phyloP scores from a whole-genome alignment of 1,284 basidiomycete species.

The Marasmius fiardii region DNA sequence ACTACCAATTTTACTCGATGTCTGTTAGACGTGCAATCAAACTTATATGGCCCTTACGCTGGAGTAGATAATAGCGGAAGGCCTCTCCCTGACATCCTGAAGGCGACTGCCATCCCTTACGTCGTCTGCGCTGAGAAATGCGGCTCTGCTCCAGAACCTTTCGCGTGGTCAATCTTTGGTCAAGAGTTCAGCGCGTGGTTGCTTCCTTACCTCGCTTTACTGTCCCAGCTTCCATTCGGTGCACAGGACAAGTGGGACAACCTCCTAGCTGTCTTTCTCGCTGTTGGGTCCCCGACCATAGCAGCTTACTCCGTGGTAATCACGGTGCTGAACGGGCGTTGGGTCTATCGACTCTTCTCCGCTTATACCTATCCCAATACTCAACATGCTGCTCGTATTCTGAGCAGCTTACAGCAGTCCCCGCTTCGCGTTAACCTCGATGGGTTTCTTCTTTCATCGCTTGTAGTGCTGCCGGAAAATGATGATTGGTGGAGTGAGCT shows the following conservation, averaged over 20 bases:
- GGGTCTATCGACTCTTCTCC: conserved; percentile 22
- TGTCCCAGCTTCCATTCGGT: conserved; percentile 40
- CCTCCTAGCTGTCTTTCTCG: conserved; percentile 26
- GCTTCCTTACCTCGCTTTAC: conserved; percentile 39
- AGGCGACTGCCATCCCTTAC: conserved; percentile 25
- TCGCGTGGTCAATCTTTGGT: conserved; percentile 35
- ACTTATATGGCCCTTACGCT: conserved; percentile 16
- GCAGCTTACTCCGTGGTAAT: conserved; percentile 29
- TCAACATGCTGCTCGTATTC: conserved; percentile 17
- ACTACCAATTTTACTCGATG: conserved; percentile 19
- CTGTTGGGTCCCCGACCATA: conserved; percentile 30
- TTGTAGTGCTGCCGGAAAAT: conserved; percentile 28
- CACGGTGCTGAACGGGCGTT: conserved; percentile 27
- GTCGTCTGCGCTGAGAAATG: conserved; percentile 27
- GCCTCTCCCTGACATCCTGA: conserved; percentile 15
- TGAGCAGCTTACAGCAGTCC: conserved; percentile 26
- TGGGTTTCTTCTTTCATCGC: conserved; percentile 23
- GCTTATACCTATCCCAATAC: conserved; percentile 18
- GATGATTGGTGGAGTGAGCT: conserved; percentile 27
- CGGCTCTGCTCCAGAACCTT: conserved; percentile 26
- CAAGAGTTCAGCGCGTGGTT: conserved; percentile 41
- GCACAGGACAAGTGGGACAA: conserved; percentile 20
- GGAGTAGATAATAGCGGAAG: conserved; percentile 23
- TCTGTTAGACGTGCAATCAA: conserved; percentile 17
- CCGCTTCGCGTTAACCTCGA: conserved; percentile 25